phyloP scores from a whole-genome alignment of 768 basidiomycete species.

The Russula compacta region DNA sequence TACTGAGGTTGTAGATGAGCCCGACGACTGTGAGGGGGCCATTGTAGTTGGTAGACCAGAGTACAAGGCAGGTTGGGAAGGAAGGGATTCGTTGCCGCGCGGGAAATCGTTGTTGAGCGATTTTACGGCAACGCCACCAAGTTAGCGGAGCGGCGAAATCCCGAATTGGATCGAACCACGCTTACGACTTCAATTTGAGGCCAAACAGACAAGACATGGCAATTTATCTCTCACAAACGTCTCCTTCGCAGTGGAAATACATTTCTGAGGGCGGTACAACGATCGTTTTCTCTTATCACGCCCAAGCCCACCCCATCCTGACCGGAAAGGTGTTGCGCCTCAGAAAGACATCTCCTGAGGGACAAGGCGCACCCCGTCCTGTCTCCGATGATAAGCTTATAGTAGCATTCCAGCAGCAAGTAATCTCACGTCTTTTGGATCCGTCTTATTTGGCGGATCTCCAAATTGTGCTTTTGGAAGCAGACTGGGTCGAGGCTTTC shows the following conservation, averaged over 20 bases:
- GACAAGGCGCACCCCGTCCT: background rate
- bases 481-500: slow-evolving; percentile 54
- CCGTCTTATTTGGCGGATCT: slow-evolving; percentile 48
- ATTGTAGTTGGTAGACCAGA: slow-evolving; percentile 32
- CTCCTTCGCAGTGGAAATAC: slow-evolving; percentile 66
- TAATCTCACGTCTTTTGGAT: slow-evolving; percentile 62
- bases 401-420: slow-evolving; percentile 49
- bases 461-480: slow-evolving; percentile 36
- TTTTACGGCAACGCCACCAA: slow-evolving; percentile 4
- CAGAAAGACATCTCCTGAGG: slow-evolving; percentile 40
- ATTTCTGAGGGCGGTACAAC: slow-evolving; percentile 90
- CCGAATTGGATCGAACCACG: background rate
- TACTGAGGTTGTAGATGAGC: slow-evolving; percentile 68
- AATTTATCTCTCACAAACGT: slow-evolving; percentile 19
- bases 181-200: too few species aligned
- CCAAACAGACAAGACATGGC: background rate
- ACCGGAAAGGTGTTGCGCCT: slow-evolving; percentile 66
- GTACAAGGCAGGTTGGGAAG: slow-evolving; percentile 12
- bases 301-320: slow-evolving; percentile 43
- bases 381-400: slow-evolving; percentile 30
- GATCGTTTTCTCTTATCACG: slow-evolving; percentile 76
- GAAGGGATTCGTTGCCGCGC: slow-evolving; percentile 9
- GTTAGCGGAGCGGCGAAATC: slow-evolving; percentile 6
- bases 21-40: slow-evolving; percentile 64
- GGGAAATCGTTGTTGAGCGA: slow-evolving; percentile 11